Evolutionary conservation across 768 basidiomycete species (phyloP).

Genomic region (Rhizopogon rudus): DNA sequence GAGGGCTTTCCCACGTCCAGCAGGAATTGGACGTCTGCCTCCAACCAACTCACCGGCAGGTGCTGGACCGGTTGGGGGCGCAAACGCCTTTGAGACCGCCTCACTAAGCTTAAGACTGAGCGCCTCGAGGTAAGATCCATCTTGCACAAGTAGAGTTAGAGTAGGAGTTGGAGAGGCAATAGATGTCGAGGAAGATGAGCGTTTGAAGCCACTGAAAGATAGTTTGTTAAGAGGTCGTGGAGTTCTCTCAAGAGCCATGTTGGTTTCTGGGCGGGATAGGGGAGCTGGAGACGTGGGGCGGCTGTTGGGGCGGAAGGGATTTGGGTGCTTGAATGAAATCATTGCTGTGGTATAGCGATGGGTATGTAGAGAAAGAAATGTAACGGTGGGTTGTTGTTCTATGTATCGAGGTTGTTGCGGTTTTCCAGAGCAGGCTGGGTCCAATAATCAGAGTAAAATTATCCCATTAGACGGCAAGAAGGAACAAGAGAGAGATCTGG

Average conservation of each 20-base stretch:
- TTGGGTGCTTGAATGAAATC: conserved; percentile 66
- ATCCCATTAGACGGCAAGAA: conserved; percentile 36
- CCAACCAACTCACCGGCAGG: conserved; percentile 46
- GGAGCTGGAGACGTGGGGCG: conserved; percentile 61
- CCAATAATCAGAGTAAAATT: conserved; percentile 25
- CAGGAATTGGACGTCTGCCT: conserved; percentile 70
- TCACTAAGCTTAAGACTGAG: conserved; percentile 76
- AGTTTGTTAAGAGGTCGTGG: conserved; percentile 53
- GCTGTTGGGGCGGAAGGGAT: conserved; percentile 60
- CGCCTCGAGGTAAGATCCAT: conserved; percentile 76
- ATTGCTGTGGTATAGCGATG: conserved; percentile 21
- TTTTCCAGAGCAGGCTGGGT: conserved; percentile 34
- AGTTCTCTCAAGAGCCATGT: conserved; percentile 36
- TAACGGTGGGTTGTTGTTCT: background rate
- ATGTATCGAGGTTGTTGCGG: conserved; percentile 2
- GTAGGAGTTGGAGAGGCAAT: conserved; percentile 29
- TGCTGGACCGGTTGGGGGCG: conserved; percentile 56
- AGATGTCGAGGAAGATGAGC: conserved; percentile 40
- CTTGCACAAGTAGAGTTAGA: conserved; percentile 55
- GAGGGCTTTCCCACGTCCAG: conserved; percentile 62
- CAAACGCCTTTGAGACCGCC: conserved; percentile 71
- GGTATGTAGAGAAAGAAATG: conserved; percentile 5
- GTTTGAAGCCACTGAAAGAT: conserved; percentile 54
- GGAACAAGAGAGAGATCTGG: conserved; percentile 3
- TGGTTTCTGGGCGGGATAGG: conserved; percentile 23